Base-by-base conservation (phyloP, 768 basidiomycete genomes). In the Daedaleopsis sinensis region DNA sequence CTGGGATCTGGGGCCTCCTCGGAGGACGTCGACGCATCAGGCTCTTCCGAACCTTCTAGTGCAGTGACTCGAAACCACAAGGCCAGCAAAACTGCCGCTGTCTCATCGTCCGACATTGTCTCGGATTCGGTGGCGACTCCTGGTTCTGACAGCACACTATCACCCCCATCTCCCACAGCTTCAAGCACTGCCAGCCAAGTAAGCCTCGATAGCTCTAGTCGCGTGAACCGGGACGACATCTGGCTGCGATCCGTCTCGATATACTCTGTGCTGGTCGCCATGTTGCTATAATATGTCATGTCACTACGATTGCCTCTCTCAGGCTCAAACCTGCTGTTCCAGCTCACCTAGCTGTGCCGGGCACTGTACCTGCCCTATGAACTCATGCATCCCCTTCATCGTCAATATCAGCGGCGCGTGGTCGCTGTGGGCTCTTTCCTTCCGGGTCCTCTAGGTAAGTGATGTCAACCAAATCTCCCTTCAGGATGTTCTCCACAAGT, bases 351-450 rank as follows among this genome's bases (percentile, higher is more conserved):
- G 19, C 48, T 27, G 27, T 36, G 38, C 48, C 5, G 23, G 37
- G 16, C n/a, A 21, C 53, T 49, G 35, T 15, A 16, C 52, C 37
- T 24, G 21, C 16, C 42, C 37, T 27, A 2, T 44, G 7, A 59
- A 37, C 16, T 32, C 42, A 36, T 23, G n/a, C 67, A 68, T 68
- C 18, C 52, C 61, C 27, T 39, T 58, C 52, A 70, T n/a, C 10
- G 55, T 59, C 19, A 72, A 59, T 9, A 69, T 23, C 6, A 68
- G 18, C 2, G 69, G 71, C 11, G 66, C 67, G 50, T 72, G 67
- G 43, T 70, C 69, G 47, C 69, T 69, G 32, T 70, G 69, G 0
- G 63, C 66, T 19, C 70, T 58, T 35, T 70, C 69, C 21, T 58
- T 27, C n/a, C 23, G 65, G 64, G 37, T 68, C 63, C 43, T 72